phyloP scores from a whole-genome alignment of 2,329 filamentous ascomycete genomes.

The Harringtonia aguacate region DNA sequence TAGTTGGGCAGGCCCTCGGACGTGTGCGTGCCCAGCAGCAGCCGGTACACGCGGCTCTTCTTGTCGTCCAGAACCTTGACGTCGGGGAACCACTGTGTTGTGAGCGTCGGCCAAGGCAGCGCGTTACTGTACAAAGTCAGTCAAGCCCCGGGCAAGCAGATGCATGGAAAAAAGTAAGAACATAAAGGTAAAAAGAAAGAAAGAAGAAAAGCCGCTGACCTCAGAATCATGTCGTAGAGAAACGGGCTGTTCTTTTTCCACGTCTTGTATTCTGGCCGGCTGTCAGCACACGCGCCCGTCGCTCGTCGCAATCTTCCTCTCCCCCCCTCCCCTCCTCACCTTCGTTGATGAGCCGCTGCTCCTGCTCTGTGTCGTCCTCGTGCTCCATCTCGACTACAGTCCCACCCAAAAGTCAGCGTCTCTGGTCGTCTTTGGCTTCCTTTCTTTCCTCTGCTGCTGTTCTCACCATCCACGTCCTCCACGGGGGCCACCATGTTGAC shows the following conservation, averaged over 20 bases:
- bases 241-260: constrained; percentile 99
- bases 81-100: constrained; percentile 96
- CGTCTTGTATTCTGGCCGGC: constrained; percentile 78
- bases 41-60: constrained; percentile 75
- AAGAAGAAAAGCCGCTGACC: constrained; percentile 27
- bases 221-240: constrained; percentile 95
- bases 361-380: constrained; percentile 61
- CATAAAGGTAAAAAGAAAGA: constrained; percentile 4
- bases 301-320: neutral
- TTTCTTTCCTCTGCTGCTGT: neutral
- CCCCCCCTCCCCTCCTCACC: constrained; percentile 32
- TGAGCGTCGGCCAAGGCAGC: constrained; percentile 93
- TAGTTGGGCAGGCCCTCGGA: constrained; percentile 79
- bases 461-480: constrained; percentile 37
- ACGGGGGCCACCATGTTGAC: constrained; percentile 11
- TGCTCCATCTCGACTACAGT: constrained; percentile 36
- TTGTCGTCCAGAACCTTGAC: constrained; percentile 81
- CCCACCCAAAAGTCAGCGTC: no score
- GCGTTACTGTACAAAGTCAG: constrained; percentile 48
- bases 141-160: neutral
- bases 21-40: constrained; percentile 91
- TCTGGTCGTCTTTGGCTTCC: neutral
- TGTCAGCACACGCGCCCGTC: neutral
- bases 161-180: neutral
- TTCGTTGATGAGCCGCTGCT: constrained; percentile 91